These are phyloP conservation scores for Citrus inodora DNA, from an alignment of 345 rosid genomes.

Conservation along the genomic window DNA sequence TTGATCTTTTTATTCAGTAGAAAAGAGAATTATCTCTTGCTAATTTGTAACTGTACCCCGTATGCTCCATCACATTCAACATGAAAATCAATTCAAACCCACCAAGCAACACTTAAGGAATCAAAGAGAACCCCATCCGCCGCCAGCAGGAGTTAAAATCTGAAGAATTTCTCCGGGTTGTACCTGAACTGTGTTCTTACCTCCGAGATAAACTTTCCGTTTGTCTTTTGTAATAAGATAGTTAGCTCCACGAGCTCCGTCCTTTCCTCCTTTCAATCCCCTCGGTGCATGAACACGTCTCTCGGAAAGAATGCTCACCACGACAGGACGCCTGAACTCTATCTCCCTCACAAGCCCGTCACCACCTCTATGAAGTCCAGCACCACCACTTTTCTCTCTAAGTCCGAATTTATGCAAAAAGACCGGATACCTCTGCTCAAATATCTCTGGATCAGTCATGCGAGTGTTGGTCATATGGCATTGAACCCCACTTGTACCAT, in stretches of 20 bases:
- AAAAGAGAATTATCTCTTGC: not conserved
- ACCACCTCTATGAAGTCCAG: slow-evolving; percentile 70
- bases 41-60: not conserved
- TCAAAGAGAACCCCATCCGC: slow-evolving; percentile 65
- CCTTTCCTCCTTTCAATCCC: slow-evolving; percentile 70
- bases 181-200: slow-evolving; percentile 78
- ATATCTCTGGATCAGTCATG: slow-evolving; percentile 98
- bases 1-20: not conserved
- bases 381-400: slow-evolving; percentile 84
- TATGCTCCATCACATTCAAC: not conserved
- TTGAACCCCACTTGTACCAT: slow-evolving; percentile 92
- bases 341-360: slow-evolving; percentile 91
- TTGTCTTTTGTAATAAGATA: slow-evolving; percentile 59
- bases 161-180: slow-evolving; percentile 77
- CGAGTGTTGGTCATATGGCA: slow-evolving; percentile 99
- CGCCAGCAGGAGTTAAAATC: slow-evolving; percentile 92
- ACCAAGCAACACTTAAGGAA: not conserved
- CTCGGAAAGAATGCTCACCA: slow-evolving; percentile 90
- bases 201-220: slow-evolving; percentile 69
- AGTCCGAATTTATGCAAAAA: slow-evolving; percentile 73
- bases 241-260: slow-evolving; percentile 92
- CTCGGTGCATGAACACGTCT: slow-evolving; percentile 94
- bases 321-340: slow-evolving; percentile 72
- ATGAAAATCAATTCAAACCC: not conserved
- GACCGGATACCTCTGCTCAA: slow-evolving; percentile 94